Base-by-base conservation (phyloP, 371 early-diverging fungal species). In the Apophysomyces ossiformis region DNA sequence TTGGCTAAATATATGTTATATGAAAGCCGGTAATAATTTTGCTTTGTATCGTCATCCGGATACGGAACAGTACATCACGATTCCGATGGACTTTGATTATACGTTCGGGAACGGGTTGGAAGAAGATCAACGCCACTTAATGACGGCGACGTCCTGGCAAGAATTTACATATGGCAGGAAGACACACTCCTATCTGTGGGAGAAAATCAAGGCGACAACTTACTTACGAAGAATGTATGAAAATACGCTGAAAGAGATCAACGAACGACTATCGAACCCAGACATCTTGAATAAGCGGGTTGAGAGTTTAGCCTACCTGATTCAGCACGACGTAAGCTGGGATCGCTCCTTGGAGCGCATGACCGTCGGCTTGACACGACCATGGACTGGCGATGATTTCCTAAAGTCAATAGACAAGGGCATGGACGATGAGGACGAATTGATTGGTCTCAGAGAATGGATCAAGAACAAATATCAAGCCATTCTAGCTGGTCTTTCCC, bases 61-160 rank as follows among this genome's bases (percentile, higher is more conserved):
- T 2, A 50, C 70, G 15, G 44, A 43, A 9, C 67, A 69, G 37
- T 69, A 65, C 44, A 61, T 69, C 35, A 59, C 62, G 69, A 16
- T 84, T 37, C 79, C 84, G 9, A 81, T 81, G 61, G 84, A 84
- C 59, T 81, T 81, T 54, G 81, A 81, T 50, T 76, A 69, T 36
- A 71, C 75, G 7, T 76, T 81, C 50, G 81, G 81, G 45, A 70
- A 74, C 44, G 81, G 81, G 7, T 54, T 75, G 5, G 72, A 71
- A 54, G 61, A 68, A 47, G 75, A 75, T 26, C 71, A 75, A 50
- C 57, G 37, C 0, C 16, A 63, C 1, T 37, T 75, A 1, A 60
- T 71, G 61, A 71, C 66, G 7, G 75, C 66, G 2, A 58, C 58
- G 15, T 50, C 54, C n/a, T 71, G 68, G 66, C 37, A 54, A 15